These are phyloP conservation scores for Phytophthora capsici DNA, from an alignment of 352 stramenopile species.

Conservation along the genomic window DNA sequence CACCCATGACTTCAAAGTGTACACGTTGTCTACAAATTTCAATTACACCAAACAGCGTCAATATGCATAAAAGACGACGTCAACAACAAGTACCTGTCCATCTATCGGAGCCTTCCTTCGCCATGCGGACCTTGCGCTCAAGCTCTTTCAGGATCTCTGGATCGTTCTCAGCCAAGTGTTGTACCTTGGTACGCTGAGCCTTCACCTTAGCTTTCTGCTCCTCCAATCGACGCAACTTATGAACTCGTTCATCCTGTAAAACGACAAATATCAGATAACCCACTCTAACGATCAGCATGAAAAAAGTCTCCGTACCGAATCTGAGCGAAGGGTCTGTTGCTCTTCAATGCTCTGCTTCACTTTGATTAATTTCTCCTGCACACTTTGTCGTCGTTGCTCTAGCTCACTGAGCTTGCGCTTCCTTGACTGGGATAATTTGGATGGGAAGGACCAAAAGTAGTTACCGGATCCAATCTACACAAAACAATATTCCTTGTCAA, in stretches of 20 bases:
- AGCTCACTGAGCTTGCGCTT: conserved; percentile 80
- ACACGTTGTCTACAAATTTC: conserved; percentile 69
- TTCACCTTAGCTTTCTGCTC: conserved; percentile 62
- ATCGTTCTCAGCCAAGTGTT: conserved; percentile 79
- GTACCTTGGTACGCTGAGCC: conserved; percentile 55
- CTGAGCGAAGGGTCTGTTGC: conserved; percentile 54
- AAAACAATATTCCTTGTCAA: conserved; percentile 7
- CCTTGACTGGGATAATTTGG: conserved; percentile 78
- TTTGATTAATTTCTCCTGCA: conserved; percentile 52
- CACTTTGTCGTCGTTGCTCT: conserved; percentile 51
- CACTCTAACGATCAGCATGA: neutral
- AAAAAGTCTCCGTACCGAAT: conserved; percentile 52
- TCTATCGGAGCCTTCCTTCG: conserved; percentile 74
- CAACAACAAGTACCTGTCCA: conserved; percentile 64
- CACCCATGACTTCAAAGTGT: conserved; percentile 83
- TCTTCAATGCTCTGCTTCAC: conserved; percentile 57
- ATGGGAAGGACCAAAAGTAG: conserved; percentile 91
- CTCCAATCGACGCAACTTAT: conserved; percentile 61
- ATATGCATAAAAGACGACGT: too few species aligned
- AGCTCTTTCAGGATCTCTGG: conserved; percentile 70
- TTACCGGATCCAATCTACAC: conserved; percentile 82
- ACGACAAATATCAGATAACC: neutral
- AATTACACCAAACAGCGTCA: too few species aligned
- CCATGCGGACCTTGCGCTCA: conserved; percentile 61
- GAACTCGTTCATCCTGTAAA: conserved; percentile 62